Evolutionary conservation across 768 basidiomycete genomes (phyloP).

Genomic region (Lactifluus echinatus): DNA sequence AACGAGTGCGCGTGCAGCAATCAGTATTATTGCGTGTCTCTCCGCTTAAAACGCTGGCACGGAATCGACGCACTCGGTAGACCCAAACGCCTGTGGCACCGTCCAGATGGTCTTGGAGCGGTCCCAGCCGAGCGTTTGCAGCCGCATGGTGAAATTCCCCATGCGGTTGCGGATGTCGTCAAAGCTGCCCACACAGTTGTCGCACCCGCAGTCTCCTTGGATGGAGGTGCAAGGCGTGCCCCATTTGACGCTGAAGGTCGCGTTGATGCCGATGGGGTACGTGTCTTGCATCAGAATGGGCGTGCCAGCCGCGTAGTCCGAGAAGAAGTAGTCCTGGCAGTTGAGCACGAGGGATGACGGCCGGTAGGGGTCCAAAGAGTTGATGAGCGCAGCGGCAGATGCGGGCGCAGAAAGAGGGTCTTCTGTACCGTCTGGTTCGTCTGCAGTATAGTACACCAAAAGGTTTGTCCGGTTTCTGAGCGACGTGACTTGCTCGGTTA

Average conservation of each 20-base stretch:
- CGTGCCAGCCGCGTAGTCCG: slow-evolving; percentile 48
- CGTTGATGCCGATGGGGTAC: slow-evolving; percentile 49
- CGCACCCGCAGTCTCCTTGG: slow-evolving; percentile 70
- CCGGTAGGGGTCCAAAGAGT: slow-evolving; percentile 47
- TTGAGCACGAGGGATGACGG: slow-evolving; percentile 48
- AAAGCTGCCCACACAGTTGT: slow-evolving; percentile 58
- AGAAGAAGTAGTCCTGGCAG: slow-evolving; percentile 55
- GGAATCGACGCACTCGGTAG: slow-evolving; percentile 27
- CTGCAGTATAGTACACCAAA: slow-evolving; percentile 64
- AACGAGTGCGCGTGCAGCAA: too few species aligned
- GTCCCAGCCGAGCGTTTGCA: slow-evolving; percentile 60
- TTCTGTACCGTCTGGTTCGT: slow-evolving; percentile 65
- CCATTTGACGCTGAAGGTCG: slow-evolving; percentile 54
- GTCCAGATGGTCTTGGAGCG: slow-evolving; percentile 66
- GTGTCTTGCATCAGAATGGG: slow-evolving; percentile 67
- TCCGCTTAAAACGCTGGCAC: neutral
- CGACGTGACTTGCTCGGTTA: slow-evolving; percentile 58
- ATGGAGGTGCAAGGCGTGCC: slow-evolving; percentile 51
- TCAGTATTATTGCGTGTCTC: neutral
- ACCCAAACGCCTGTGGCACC: slow-evolving; percentile 73
- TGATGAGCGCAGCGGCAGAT: slow-evolving; percentile 38
- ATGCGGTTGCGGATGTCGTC: slow-evolving; percentile 61
- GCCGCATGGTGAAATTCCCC: slow-evolving; percentile 52
- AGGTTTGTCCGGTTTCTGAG: slow-evolving; percentile 63
- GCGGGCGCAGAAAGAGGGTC: slow-evolving; percentile 54